Conservation (phyloP, 2,329 filamentous ascomycete species). For the Colletotrichum sp. region DNA sequence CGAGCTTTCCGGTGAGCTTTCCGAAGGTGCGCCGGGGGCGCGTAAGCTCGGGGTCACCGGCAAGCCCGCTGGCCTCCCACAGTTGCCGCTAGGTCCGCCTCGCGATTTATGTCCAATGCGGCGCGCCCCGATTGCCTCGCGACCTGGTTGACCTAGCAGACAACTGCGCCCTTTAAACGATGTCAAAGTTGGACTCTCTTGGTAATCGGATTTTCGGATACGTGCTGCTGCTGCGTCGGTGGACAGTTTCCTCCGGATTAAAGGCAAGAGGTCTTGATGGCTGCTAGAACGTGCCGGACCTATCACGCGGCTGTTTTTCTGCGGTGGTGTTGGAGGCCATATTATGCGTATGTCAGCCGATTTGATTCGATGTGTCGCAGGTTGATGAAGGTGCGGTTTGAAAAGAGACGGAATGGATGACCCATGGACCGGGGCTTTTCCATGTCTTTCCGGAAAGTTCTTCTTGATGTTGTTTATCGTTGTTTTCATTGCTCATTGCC, state of each 20-base stretch:
- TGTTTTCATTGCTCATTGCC: neutral
- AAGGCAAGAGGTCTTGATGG: neutral
- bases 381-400: neutral
- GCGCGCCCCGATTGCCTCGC: neutral
- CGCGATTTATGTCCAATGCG: neutral
- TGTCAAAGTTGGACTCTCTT: neutral
- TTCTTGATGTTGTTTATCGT: neutral
- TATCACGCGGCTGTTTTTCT: neutral
- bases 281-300: neutral
- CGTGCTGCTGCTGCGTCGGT: neutral
- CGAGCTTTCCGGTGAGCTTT: neutral
- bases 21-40: neutral
- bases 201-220: neutral
- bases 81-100: neutral
- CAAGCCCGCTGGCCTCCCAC: neutral
- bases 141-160: neutral
- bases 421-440: neutral
- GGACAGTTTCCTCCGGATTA: neutral
- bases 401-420: neutral
- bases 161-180: neutral
- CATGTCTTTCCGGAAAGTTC: neutral
- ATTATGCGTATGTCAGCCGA: neutral
- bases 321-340: neutral
- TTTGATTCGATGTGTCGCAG: neutral
- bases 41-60: neutral